Percentiles rank a stretch among this genome's conserved stretches.
Evolutionary conservation across 768 basidiomycete species (phyloP).

Genomic region (Ramaria rubella): DNA sequence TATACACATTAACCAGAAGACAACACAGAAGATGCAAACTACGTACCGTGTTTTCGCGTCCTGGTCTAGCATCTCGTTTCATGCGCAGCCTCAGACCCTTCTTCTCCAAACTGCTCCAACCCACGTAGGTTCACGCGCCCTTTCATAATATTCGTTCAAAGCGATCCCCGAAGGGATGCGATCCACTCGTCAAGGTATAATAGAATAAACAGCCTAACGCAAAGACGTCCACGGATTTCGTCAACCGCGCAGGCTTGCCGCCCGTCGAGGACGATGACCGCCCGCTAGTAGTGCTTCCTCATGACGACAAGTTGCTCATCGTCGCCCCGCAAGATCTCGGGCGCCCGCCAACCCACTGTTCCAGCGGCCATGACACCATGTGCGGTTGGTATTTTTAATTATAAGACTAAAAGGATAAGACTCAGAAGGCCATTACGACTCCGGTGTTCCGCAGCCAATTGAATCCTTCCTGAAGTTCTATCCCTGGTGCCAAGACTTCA

Average conservation of each 20-base stretch:
- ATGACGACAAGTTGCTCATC: slow-evolving; percentile 74
- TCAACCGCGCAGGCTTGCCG: slow-evolving; percentile 59
- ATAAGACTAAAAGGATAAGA: too few species aligned
- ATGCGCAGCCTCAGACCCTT: slow-evolving; percentile 84
- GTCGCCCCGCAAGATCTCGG: slow-evolving; percentile 90
- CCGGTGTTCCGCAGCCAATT: too few species aligned
- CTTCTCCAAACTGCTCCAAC: slow-evolving; percentile 81
- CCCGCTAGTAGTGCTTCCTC: slow-evolving; percentile 51
- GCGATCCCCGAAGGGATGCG: slow-evolving; percentile 90
- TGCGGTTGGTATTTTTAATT: slow-evolving; percentile 86
- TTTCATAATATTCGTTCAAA: slow-evolving; percentile 90
- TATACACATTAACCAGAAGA: neutral
- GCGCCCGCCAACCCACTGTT: slow-evolving; percentile 95
- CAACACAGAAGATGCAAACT: slow-evolving; percentile 10
- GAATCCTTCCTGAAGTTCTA: too few species aligned
- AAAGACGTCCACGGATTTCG: slow-evolving; percentile 95
- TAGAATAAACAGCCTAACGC: slow-evolving; percentile 94
- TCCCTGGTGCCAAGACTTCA: too few species aligned
- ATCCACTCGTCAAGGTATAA: slow-evolving; percentile 82
- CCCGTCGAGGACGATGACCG: slow-evolving; percentile 24
- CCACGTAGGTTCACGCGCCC: slow-evolving; percentile 64
- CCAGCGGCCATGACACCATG: slow-evolving; percentile 88
- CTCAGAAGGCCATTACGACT: too few species aligned
- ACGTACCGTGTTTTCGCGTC: slow-evolving; percentile 71
- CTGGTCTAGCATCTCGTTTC: slow-evolving; percentile 79